Evolutionary conservation across 495 filamentous ascomycete species (phyloP).

Genomic region (Diplogelasinospora grovesii): DNA sequence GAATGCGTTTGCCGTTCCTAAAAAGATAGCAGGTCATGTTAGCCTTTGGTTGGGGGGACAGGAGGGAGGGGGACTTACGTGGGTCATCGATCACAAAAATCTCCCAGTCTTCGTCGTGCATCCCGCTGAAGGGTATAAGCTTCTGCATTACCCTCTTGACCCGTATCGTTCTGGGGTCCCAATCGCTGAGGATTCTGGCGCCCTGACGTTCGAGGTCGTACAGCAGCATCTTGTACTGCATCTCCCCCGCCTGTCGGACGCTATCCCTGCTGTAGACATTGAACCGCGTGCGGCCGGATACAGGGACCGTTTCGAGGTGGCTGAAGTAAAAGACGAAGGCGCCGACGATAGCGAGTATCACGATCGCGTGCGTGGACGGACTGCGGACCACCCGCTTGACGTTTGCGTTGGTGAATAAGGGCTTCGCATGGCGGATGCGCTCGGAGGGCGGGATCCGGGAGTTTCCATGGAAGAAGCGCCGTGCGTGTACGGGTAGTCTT

Average conservation of each 20-base stretch:
- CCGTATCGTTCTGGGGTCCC: conserved; percentile 31
- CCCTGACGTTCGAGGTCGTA: conserved; percentile 31
- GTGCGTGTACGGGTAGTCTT: no score
- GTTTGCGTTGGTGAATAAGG: conserved; percentile 29
- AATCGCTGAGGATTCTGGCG: conserved; percentile 31
- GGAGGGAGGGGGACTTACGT: conserved; percentile 5
- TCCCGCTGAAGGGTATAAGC: conserved; percentile 61
- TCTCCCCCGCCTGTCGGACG: conserved; percentile 48
- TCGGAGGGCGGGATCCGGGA: no score
- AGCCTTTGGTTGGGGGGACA: not conserved
- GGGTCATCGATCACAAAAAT: conserved; percentile 75
- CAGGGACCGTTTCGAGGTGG: conserved; percentile 74
- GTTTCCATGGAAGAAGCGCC: not conserved
- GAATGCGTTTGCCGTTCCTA: conserved; percentile 65
- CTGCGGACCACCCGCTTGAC: conserved; percentile 18
- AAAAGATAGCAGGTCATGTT: no score
- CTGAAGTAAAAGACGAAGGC: conserved; percentile 55
- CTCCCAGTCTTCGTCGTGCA: conserved; percentile 66
- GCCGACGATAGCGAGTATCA: conserved; percentile 27
- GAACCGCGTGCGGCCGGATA: conserved; percentile 74
- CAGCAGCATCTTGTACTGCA: conserved; percentile 47
- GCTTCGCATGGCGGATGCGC: conserved; percentile 28
- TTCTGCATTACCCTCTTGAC: conserved; percentile 65
- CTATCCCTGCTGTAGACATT: conserved; percentile 58
- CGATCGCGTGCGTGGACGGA: conserved; percentile 26